A percentile compares a stretch with the other conserved stretches of the same genome.
Conservation (phyloP, 2,329 filamentous ascomycete species). For the Exophiala sp. region DNA sequence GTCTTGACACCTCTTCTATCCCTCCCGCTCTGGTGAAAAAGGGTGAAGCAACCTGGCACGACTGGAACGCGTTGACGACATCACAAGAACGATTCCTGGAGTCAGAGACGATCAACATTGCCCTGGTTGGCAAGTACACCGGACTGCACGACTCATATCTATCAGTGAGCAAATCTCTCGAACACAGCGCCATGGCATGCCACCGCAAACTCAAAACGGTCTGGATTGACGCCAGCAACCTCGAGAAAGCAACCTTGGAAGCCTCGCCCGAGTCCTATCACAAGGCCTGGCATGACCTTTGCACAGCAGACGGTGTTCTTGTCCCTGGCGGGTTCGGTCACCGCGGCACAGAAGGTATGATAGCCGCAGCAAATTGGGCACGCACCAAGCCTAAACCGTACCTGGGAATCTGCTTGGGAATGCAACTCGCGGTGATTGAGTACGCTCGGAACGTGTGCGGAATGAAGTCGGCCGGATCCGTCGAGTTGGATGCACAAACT, state of each 20-base stretch:
- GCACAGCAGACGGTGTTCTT: constrained; percentile 58
- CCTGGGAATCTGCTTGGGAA: constrained; percentile 85
- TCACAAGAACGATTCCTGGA: constrained; percentile 65
- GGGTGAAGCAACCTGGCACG: constrained; percentile 68
- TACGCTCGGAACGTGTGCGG: constrained; percentile 73
- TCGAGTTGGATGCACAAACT: constrained; percentile 55
- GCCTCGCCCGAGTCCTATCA: constrained; percentile 70
- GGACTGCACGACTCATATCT: constrained; percentile 82
- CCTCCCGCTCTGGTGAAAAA: constrained; percentile 55
- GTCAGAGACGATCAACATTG: constrained; percentile 64
- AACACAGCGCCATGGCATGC: constrained; percentile 88
- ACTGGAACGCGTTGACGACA: constrained; percentile 71
- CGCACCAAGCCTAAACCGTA: constrained; percentile 76
- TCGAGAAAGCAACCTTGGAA: constrained; percentile 65
- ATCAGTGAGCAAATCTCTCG: constrained; percentile 77
- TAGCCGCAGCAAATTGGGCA: constrained; percentile 80
- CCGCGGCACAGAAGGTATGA: constrained; percentile 86
- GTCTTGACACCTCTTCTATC: constrained; percentile 57
- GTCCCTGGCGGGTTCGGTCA: constrained; percentile 70
- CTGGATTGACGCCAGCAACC: constrained; percentile 79
- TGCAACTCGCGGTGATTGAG: constrained; percentile 92
- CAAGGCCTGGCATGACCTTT: constrained; percentile 79
- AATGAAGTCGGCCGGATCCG: constrained; percentile 55
- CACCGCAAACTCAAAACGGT: constrained; percentile 72
- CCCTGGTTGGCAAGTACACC: constrained; percentile 88